Evolutionary conservation across 202 grass and related monocot genomes (phyloP).

Genomic region (Cymbopogon flexuosus): DNA sequence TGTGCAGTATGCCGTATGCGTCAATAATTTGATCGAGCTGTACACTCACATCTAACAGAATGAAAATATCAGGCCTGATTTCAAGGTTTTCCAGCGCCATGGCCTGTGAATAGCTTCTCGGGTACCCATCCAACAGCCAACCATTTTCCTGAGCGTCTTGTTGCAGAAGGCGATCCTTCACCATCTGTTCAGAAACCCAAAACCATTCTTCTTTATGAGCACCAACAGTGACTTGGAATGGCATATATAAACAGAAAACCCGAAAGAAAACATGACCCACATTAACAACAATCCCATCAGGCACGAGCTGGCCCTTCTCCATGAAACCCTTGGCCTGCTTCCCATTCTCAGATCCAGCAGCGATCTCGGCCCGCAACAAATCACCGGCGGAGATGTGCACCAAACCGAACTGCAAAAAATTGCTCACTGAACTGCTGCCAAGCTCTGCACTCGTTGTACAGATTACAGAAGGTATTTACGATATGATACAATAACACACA

Average conservation of each 20-base stretch:
- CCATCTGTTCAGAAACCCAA: slow-evolving; percentile 50
- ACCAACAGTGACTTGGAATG: not conserved
- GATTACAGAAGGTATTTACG: not conserved
- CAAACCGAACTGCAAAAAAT: slow-evolving; percentile 61
- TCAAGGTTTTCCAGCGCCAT: slow-evolving; percentile 77
- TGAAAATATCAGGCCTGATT: slow-evolving; percentile 78
- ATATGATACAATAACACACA: not conserved
- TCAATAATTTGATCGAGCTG: not conserved
- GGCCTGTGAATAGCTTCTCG: slow-evolving; percentile 84
- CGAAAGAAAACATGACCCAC: slow-evolving; percentile 37
- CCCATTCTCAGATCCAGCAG: slow-evolving; percentile 70
- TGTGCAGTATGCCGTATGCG: not conserved
- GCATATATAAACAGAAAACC: not conserved
- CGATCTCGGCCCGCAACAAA: slow-evolving; percentile 85
- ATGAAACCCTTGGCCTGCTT: slow-evolving; percentile 86
- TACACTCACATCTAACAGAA: slow-evolving; percentile 76
- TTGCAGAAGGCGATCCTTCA: slow-evolving; percentile 76
- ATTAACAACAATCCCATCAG: slow-evolving; percentile 83
- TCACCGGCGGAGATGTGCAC: slow-evolving; percentile 96
- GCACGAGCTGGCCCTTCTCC: slow-evolving; percentile 89
- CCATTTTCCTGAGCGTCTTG: slow-evolving; percentile 82
- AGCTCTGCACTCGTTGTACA: not conserved
- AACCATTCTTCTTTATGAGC: not conserved
- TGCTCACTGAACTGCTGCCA: not conserved
- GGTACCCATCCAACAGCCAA: slow-evolving; percentile 95